Conservation (phyloP, 2,329 filamentous ascomycete genomes). For the Alternaria burnsii region DNA sequence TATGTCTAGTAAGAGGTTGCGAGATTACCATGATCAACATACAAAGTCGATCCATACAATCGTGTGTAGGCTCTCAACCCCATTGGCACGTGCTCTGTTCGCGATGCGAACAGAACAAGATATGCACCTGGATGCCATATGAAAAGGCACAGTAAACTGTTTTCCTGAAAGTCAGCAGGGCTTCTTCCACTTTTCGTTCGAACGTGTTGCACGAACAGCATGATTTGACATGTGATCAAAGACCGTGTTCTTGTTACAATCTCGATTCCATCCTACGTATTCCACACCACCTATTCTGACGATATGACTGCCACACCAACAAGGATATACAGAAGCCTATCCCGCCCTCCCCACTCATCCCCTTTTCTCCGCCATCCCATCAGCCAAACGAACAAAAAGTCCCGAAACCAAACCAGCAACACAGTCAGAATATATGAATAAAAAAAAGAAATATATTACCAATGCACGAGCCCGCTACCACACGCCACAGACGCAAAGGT, state of each 20-base stretch:
- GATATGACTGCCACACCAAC: not conserved
- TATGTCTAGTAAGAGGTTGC: not conserved
- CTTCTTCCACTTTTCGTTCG: not conserved
- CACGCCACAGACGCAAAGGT: not conserved
- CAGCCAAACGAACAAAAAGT: not conserved
- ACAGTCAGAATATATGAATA: not conserved
- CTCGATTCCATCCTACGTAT: conserved; percentile 37
- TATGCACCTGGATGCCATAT: not conserved
- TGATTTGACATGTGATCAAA: not conserved
- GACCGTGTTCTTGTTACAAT: conserved; percentile 1
- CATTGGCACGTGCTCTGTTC: not conserved
- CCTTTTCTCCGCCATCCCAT: not conserved
- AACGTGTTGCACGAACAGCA: not conserved
- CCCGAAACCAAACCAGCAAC: not conserved
- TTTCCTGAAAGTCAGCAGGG: not conserved
- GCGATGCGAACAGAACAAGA: not conserved
- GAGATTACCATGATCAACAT: not conserved
- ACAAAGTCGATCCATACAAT: not conserved
- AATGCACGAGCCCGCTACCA: not conserved
- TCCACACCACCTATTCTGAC: conserved; percentile 15
- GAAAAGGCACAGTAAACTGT: not conserved
- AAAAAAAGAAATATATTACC: not conserved
- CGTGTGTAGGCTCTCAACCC: not conserved
- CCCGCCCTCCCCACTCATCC: not conserved
- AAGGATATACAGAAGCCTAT: not conserved